These are phyloP conservation scores for Spencermartinsiella ligniputridi DNA, from an alignment of 1,139 yeast species.

Conservation along the genomic window DNA sequence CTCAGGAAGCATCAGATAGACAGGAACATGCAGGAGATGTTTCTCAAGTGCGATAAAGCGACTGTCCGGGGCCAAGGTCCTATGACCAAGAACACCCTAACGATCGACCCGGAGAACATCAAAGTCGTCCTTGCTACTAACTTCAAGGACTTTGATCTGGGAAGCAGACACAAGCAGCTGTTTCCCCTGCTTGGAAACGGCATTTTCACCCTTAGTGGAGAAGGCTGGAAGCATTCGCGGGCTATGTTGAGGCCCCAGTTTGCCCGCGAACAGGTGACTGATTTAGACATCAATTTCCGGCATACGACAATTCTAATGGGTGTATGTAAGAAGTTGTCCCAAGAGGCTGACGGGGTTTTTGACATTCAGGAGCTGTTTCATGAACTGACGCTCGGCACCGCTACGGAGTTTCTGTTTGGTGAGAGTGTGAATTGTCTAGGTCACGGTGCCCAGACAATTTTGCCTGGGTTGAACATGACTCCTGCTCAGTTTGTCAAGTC, in stretches of 20 bases:
- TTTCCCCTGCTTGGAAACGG: slow-evolving; percentile 51
- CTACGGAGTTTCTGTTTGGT: slow-evolving; percentile 58
- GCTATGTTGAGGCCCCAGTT: slow-evolving; percentile 58
- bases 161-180: slow-evolving; percentile 42
- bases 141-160: slow-evolving; percentile 50
- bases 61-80: neutral
- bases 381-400: slow-evolving; percentile 51
- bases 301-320: slow-evolving; percentile 15
- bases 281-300: slow-evolving; percentile 42
- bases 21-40: neutral
- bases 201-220: slow-evolving; percentile 52
- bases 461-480: neutral
- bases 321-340: slow-evolving; percentile 8
- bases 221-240: slow-evolving; percentile 55
- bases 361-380: slow-evolving; percentile 50
- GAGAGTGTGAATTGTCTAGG: slow-evolving; percentile 25
- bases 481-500: slow-evolving; percentile 39
- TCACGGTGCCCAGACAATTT: neutral
- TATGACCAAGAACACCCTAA: neutral
- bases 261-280: slow-evolving; percentile 51
- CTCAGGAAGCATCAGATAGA: neutral
- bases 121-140: slow-evolving; percentile 24
- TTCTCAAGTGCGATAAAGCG: neutral
- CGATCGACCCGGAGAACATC: slow-evolving; percentile 9
- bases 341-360: slow-evolving; percentile 23